Base-by-base conservation (phyloP, 1,284 basidiomycete genomes). In the Austropuccinia psidii region DNA sequence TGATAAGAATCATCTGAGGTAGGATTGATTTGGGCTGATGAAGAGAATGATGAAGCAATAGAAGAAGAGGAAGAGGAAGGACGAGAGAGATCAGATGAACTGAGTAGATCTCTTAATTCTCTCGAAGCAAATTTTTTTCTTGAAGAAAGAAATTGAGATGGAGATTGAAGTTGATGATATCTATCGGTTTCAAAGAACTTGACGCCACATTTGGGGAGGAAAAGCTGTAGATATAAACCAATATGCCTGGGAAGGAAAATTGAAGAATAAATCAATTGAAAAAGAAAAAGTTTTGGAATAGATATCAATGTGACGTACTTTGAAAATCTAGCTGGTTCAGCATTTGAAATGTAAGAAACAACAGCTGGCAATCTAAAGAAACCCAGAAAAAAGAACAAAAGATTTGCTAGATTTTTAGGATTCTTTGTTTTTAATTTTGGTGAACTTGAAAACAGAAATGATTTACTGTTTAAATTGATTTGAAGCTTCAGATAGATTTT, bases 131-230 rank as follows among this genome's bases (percentile, higher is more conserved):
- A n/a, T n/a, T n/a, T n/a, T n/a, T n/a, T n/a, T n/a, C n/a, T 24
- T 29, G 61, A 43, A 31, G 27, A 41, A 24, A 17, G 60, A 11
- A 41, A n/a, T 13, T 7, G 58, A 33, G 54, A 33, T 8, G 7
- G 54, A 27, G 54, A 43, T 24, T 45, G 54, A 17, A 11, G 37
- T 33, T 69, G 67, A 45, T 69, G 39, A 41, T 69, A 69, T 27
- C 67, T 35, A 69, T 58, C 54, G 13, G 67, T 69, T 45, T 69
- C 67, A 24, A 35, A 69, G 29, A 69, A 69, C 19, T 35, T 69
- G 52, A 69, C 49, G 0, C 67, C 67, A 24, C 67, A 69, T 47
- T 69, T 69, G 52, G 67, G 55, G 21, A 55, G 55, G 29, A 69
- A 69, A 13, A 69, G 33, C 58, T 69, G 67, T 21, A 69, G 39